Evolutionary conservation across 805 yeast genomes (phyloP).

Genomic region (Saccharomycopsis capsularis): DNA sequence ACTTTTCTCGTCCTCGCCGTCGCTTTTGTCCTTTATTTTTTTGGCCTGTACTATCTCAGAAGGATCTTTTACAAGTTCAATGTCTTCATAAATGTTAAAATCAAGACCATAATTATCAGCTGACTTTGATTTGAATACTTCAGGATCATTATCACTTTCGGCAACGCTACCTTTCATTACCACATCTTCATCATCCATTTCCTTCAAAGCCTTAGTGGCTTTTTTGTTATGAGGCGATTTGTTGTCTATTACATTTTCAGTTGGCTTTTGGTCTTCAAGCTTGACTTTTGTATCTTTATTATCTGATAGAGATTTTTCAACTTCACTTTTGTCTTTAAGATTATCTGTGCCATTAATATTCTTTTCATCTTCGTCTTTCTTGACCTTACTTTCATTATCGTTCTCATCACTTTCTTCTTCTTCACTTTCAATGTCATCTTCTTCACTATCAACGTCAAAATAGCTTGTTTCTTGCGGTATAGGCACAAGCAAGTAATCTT

Average conservation of each 20-base stretch:
- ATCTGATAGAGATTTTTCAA: constrained; percentile 24
- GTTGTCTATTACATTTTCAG: constrained; percentile 23
- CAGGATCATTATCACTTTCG: neutral
- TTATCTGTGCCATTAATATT: neutral
- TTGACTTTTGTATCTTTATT: constrained; percentile 23
- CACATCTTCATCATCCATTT: neutral
- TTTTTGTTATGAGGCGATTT: neutral
- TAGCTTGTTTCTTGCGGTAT: constrained; percentile 10
- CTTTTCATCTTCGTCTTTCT: constrained; percentile 2
- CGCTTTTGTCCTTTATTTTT: constrained; percentile 21
- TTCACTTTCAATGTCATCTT: constrained; percentile 7
- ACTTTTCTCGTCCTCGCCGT: constrained; percentile 21
- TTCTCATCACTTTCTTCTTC: constrained; percentile 6
- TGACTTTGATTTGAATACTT: constrained; percentile 1
- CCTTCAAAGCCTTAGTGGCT: neutral
- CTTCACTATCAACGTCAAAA: constrained; percentile 7
- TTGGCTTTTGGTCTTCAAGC: constrained; percentile 19
- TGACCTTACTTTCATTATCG: constrained; percentile 10
- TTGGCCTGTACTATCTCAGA: neutral
- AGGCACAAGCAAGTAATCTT: constrained; percentile 17
- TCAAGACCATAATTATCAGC: constrained; percentile 20
- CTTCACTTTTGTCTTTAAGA: constrained; percentile 19
- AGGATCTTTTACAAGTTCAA: constrained; percentile 26
- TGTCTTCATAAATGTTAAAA: constrained; percentile 25
- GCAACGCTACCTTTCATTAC: neutral